phyloP scores from a whole-genome alignment of 2,329 filamentous ascomycete genomes.

The Sphaerulina populicola region DNA sequence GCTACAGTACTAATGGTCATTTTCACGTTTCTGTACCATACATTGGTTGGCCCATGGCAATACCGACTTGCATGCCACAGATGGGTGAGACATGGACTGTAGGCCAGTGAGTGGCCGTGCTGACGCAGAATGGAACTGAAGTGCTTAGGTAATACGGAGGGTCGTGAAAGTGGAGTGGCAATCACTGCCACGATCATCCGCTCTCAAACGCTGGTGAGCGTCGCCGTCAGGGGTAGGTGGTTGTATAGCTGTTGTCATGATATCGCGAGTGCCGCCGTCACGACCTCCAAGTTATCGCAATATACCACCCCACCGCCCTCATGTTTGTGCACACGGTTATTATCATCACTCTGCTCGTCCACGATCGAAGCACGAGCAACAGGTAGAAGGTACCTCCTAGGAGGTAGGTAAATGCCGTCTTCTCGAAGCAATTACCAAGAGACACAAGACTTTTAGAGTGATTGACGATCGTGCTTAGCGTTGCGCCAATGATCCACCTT shows the following conservation, averaged over 20 bases:
- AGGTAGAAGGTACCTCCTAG: no score
- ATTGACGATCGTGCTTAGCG: not conserved
- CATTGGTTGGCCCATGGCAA: not conserved
- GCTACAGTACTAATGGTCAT: not conserved
- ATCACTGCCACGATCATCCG: not conserved
- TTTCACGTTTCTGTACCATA: not conserved
- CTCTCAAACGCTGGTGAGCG: not conserved
- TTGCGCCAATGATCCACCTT: not conserved
- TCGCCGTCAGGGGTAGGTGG: not conserved
- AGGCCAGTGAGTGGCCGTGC: not conserved
- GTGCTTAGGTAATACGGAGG: no score
- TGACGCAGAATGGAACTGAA: not conserved
- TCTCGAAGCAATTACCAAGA: conserved; percentile 5
- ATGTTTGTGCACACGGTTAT: not conserved
- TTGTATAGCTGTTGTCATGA: not conserved
- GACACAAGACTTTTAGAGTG: conserved; percentile 1
- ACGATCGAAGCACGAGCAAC: not conserved
- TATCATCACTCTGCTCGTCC: not conserved
- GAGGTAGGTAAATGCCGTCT: no score
- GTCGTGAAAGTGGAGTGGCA: not conserved
- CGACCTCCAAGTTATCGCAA: no score
- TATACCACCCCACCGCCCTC: no score
- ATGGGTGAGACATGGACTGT: not conserved
- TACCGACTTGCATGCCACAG: not conserved
- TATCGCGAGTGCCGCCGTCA: not conserved